phyloP scores from a whole-genome alignment of 495 filamentous ascomycete genomes.

The Hypoxylon trugodes region DNA sequence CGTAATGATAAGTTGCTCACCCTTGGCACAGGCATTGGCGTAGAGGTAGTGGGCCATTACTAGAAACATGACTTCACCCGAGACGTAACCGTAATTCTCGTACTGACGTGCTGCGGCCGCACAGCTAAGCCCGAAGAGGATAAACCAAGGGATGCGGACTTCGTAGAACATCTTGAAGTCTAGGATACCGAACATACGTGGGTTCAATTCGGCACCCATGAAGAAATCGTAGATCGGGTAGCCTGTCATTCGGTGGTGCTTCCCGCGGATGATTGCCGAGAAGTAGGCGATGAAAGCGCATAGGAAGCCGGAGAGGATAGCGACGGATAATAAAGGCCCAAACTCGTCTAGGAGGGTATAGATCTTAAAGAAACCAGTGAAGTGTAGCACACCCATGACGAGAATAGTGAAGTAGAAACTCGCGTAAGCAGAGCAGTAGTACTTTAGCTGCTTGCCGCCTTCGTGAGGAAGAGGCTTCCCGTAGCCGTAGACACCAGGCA shows the following conservation, averaged over 20 bases:
- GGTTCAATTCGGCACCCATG: conserved; percentile 98
- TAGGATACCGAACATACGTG: conserved; percentile 88
- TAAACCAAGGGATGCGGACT: conserved; percentile 96
- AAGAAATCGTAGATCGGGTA: conserved; percentile 96
- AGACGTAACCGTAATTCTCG: conserved; percentile 88
- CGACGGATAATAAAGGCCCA: conserved; percentile 86
- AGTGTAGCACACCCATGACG: conserved; percentile 73
- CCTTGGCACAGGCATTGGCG: conserved; percentile 95
- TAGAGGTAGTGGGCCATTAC: conserved; percentile 95
- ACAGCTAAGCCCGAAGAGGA: conserved; percentile 80
- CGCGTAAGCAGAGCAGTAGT: conserved; percentile 91
- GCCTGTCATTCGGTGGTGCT: conserved; percentile 91
- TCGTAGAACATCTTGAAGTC: conserved; percentile 99
- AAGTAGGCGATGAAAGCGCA: conserved; percentile 85
- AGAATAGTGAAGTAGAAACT: conserved; percentile 87
- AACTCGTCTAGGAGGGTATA: conserved; percentile 97
- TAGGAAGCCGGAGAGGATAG: conserved; percentile 85
- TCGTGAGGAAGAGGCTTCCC: conserved; percentile 88
- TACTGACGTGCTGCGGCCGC: conserved; percentile 87
- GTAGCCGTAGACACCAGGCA: conserved; percentile 83
- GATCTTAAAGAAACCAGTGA: conserved; percentile 83
- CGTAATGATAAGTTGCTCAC: conserved; percentile 91
- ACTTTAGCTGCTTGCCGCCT: conserved; percentile 82
- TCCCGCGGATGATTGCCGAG: conserved; percentile 80
- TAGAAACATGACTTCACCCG: conserved; percentile 86